Evolutionary conservation across 176 grass and related monocot species (phyloP).

Genomic region (Paspalum notatum): DNA sequence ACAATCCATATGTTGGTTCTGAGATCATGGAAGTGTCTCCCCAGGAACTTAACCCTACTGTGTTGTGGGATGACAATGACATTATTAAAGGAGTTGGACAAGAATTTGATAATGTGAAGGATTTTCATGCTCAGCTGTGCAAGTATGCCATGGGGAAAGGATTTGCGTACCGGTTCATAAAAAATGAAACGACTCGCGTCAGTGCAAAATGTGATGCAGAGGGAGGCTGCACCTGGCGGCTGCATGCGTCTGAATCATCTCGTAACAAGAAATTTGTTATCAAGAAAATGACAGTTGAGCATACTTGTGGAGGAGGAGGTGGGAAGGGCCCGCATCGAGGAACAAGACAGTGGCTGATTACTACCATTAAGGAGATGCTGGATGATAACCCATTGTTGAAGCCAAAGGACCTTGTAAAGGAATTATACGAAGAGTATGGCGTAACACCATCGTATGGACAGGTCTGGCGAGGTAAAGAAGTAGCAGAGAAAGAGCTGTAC

Average conservation of each 20-base stretch:
- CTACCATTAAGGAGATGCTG: slow-evolving; percentile 91
- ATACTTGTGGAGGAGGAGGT: slow-evolving; percentile 78
- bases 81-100: slow-evolving; percentile 90
- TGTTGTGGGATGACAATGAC: slow-evolving; percentile 52
- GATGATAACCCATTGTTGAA: slow-evolving; percentile 61
- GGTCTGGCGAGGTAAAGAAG: slow-evolving; percentile 89
- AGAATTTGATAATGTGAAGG: slow-evolving; percentile 97
- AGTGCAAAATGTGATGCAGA: slow-evolving; percentile 81
- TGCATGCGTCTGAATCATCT: slow-evolving; percentile 94
- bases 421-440: slow-evolving; percentile 83
- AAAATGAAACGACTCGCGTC: slow-evolving; percentile 86
- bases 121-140: slow-evolving; percentile 90
- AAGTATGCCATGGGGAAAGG: slow-evolving; percentile 91
- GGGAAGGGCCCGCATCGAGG: slow-evolving; percentile 77
- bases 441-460: slow-evolving; percentile 82
- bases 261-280: slow-evolving; percentile 92
- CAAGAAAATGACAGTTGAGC: slow-evolving; percentile 88
- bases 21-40: slow-evolving; percentile 44
- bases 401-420: slow-evolving; percentile 86
- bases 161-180: slow-evolving; percentile 88
- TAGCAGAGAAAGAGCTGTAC: slow-evolving; percentile 88
- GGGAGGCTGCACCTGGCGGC: slow-evolving; percentile 74
- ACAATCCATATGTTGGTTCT: slow-evolving; percentile 54
- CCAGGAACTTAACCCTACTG: slow-evolving; percentile 30
- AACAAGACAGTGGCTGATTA: slow-evolving; percentile 88